Conservation (phyloP, 305 asterid species). For the Lippia alba region DNA sequence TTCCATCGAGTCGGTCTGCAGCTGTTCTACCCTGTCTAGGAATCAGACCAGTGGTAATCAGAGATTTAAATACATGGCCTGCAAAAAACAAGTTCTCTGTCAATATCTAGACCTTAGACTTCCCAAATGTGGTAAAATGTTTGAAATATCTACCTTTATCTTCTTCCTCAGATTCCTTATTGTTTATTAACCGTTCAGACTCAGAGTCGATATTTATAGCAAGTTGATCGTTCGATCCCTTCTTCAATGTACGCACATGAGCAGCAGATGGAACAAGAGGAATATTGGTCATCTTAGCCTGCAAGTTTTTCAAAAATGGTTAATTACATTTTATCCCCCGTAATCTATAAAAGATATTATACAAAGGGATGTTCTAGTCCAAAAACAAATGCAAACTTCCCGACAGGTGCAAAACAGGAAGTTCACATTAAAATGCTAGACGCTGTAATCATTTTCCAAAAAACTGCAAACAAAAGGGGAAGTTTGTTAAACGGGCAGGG, state of each 20-base stretch:
- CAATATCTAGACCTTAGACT: conserved; percentile 26
- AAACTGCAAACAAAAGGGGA: no score
- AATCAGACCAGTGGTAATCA: conserved; percentile 79
- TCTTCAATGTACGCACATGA: conserved; percentile 79
- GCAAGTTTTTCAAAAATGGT: conserved; percentile 42
- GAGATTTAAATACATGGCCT: conserved; percentile 92
- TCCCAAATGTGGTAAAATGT: conserved; percentile 13
- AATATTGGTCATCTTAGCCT: conserved; percentile 66
- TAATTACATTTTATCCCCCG: neutral
- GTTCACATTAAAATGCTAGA: no score
- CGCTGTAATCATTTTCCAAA: no score
- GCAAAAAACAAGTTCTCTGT: conserved; percentile 35
- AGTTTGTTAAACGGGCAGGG: no score
- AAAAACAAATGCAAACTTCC: no score
- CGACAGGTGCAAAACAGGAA: no score
- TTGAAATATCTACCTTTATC: conserved; percentile 73
- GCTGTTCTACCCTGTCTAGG: conserved; percentile 90
- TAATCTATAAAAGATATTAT: no score
- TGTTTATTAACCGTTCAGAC: conserved; percentile 67
- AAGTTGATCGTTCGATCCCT: conserved; percentile 93
- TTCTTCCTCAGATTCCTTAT: conserved; percentile 71
- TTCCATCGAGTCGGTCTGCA: conserved; percentile 93
- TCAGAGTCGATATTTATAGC: conserved; percentile 85
- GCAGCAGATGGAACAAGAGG: conserved; percentile 76
- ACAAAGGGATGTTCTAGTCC: no score